Evolutionary conservation across 345 rosid genomes (phyloP), one percentile per base, ranked within the genome.

Genomic region (Hevea brasiliensis): DNA sequence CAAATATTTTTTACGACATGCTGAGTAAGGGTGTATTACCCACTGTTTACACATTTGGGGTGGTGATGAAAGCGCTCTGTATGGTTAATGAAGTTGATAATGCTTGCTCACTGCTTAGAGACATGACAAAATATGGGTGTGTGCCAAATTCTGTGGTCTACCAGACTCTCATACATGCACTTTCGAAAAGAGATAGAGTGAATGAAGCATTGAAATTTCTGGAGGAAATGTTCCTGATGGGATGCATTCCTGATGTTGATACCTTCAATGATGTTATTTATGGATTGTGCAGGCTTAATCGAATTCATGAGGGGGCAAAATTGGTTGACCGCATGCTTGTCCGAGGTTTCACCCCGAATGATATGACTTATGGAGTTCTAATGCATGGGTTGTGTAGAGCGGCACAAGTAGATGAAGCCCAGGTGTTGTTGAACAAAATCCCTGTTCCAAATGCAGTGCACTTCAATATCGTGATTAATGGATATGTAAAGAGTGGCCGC

Each of bases 191-290:
- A 55, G 80, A 82, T 57, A 78, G 93, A 81, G 88, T 92, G 65
- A 81, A 87, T 60, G 97, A 94, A 53, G 87, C 93, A 7, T 74
- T 84, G 76, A 88, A 78, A 67, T 87, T 88, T 72, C 73, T 94
- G 50, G 98, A 94, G 44, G 97, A 92, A 82, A 90, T 94, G 98
- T 76, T 92, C 77, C 65, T 94, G 64, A 89, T 89, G 97, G 89
- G 97, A 5, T 92, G 97, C 72, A 15, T 58, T 0, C 94, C 98
- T 69, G 95, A 89, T 78, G 89, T 89, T 70, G 84, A 88, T 74
- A 92, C 97, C 68, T 94, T 94, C 62, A 92, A 92, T 72, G 90
- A 87, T 87, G 87, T 92, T 41, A 82, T 92, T 35, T 66, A 83
- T 68, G 84, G 93, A 27, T 83, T 92, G 5, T 92, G 97, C 85